Conservation (phyloP, 225 moss, liverwort and hornwort genomes). For the Pseudisothecium myosuroides region DNA sequence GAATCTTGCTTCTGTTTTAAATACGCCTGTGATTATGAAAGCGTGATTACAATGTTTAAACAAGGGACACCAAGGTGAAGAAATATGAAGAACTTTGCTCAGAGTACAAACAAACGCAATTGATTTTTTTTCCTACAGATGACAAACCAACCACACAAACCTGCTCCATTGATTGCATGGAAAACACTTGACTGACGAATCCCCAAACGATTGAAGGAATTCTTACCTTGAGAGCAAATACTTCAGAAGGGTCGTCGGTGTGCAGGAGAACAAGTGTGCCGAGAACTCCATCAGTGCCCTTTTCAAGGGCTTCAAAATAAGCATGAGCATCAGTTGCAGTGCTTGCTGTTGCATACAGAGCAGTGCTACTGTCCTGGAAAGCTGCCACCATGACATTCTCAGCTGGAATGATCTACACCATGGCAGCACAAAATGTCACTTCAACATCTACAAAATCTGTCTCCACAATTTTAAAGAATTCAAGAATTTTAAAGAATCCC, state of each 20-base stretch:
- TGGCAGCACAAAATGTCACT: not conserved
- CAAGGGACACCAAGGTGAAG: too few species aligned
- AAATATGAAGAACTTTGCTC: too few species aligned
- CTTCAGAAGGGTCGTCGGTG: constrained; percentile 72
- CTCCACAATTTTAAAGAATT: too few species aligned
- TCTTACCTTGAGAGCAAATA: constrained; percentile 61
- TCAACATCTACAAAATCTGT: not conserved
- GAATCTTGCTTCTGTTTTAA: too few species aligned
- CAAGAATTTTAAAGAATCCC: not conserved
- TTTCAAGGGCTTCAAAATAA: constrained; percentile 81
- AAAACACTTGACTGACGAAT: not conserved
- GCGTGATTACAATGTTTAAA: too few species aligned
- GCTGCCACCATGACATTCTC: constrained; percentile 92
- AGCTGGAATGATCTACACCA: constrained; percentile 59
- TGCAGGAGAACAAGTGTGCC: too few species aligned
- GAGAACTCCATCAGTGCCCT: constrained; percentile 81
- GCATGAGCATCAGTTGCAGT: constrained; percentile 62
- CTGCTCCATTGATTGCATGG: not conserved
- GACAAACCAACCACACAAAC: not conserved
- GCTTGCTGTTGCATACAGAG: constrained; percentile 68
- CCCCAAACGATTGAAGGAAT: not conserved
- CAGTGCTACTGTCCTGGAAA: constrained; percentile 63
- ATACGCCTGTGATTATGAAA: too few species aligned
- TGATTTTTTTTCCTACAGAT: too few species aligned
- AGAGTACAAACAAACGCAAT: not conserved